Evolutionary conservation across 2,329 filamentous ascomycete species (phyloP).

Genomic region (Epichloe baconii): DNA sequence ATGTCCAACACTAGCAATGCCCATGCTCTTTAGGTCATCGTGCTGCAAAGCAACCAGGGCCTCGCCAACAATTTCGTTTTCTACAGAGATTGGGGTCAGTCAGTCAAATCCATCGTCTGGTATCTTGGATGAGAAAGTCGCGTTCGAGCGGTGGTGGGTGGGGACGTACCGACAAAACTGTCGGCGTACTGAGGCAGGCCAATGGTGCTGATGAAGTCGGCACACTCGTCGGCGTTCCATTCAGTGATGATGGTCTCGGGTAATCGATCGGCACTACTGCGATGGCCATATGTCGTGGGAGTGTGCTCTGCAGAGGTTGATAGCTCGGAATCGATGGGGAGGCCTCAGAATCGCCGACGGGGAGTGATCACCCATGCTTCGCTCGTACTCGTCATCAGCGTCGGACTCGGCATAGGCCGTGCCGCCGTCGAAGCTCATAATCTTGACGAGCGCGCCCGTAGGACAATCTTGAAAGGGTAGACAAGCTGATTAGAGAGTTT

Average conservation of each 20-base stretch:
- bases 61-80: slow-evolving; percentile 90
- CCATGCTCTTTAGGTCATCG: slow-evolving; percentile 91
- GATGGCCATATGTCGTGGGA: slow-evolving; percentile 63
- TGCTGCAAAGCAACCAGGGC: slow-evolving; percentile 79
- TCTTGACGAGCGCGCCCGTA: slow-evolving; percentile 9
- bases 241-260: slow-evolving; percentile 66
- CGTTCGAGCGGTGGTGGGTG: not conserved
- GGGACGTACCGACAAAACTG: slow-evolving; percentile 61
- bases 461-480: not conserved
- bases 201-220: slow-evolving; percentile 72
- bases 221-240: slow-evolving; percentile 78
- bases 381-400: slow-evolving; percentile 74
- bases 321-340: slow-evolving; percentile 60
- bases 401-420: slow-evolving; percentile 68
- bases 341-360: slow-evolving; percentile 54
- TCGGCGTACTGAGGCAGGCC: slow-evolving; percentile 74
- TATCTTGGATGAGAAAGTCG: not conserved
- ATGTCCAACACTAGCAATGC: slow-evolving; percentile 83
- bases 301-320: slow-evolving; percentile 60
- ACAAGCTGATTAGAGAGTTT: not conserved
- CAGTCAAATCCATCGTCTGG: not conserved
- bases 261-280: slow-evolving; percentile 48
- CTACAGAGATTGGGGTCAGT: slow-evolving; percentile 31
- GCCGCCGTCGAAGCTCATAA: slow-evolving; percentile 50
- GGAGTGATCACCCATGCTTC: slow-evolving; percentile 54